These are phyloP conservation scores for Chaetomium fimeti DNA, from an alignment of 495 filamentous ascomycete species.

Conservation along the genomic window DNA sequence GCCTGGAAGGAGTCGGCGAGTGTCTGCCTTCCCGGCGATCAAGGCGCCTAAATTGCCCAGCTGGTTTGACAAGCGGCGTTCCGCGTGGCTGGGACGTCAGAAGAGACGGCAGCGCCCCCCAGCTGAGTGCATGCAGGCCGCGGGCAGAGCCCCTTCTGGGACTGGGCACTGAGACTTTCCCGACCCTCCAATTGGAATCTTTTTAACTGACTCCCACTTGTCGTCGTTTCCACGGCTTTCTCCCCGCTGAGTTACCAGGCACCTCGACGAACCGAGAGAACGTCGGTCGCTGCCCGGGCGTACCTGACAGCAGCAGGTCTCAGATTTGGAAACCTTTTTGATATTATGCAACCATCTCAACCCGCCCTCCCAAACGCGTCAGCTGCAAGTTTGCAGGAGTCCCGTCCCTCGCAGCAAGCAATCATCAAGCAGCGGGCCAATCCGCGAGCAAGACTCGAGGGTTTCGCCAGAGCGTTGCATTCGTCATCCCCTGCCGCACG, in stretches of 20 bases:
- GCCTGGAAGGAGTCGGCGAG: background rate
- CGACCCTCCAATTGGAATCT: background rate
- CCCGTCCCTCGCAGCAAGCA: background rate
- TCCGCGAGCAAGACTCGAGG: conserved; percentile 1
- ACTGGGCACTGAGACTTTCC: background rate
- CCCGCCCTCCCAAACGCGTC: background rate
- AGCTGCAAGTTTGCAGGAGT: conserved; percentile 1
- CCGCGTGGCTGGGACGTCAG: conserved; percentile 22
- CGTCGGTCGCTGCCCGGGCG: background rate
- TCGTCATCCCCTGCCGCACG: conserved; percentile 10
- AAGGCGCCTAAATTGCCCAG: conserved; percentile 1
- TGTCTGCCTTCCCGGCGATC: conserved; percentile 1
- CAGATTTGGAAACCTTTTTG: background rate
- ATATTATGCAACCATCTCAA: background rate
- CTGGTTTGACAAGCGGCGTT: background rate
- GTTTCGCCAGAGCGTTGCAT: conserved; percentile 13
- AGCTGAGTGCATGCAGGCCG: conserved; percentile 2
- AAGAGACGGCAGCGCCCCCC: conserved; percentile 13
- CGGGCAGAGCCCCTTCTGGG: background rate
- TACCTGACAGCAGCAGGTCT: conserved; percentile 8
- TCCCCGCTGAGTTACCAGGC: too few species aligned
- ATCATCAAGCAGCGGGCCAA: conserved; percentile 3
- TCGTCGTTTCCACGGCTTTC: background rate
- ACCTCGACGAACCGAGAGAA: background rate
- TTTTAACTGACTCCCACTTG: background rate